Evolutionary conservation across 2,329 filamentous ascomycete species (phyloP), one percentile per base, ranked within the genome.

Genomic region (Aspergillus neoniger): DNA sequence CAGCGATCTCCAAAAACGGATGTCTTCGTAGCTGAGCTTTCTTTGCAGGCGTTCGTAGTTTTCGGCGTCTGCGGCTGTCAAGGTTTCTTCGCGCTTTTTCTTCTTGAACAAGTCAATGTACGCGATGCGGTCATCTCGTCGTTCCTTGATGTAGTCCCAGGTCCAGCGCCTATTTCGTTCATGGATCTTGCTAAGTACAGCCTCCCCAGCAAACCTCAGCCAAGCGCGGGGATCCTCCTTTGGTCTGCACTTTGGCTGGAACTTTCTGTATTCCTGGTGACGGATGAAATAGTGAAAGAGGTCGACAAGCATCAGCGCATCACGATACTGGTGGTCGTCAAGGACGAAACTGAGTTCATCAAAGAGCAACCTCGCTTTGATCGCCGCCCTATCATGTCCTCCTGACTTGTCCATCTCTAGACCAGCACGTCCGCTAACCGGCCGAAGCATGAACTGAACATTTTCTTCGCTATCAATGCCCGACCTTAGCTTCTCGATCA

Each of bases 21-120:
- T 82, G 73, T 99, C 96, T 75, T 99, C 95, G 73, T 99, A 99
- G 36, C 85, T 88, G 2, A 96, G 83, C 73, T 97, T 97, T 81
- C 86, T 87, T 74, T 99, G 95, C 2, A 99, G 83, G 52, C 83
- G 83, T 47, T 88, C 86, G 1, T 97, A 73, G 41, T 93, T 90
- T 48, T 89, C 87, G 1, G 77, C 82, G 67, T 99, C 95, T 7
- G 88, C 82, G 0, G 87, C 75, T 0, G 87, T 83, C 10, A 97
- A 79, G 58, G 81, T 81, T 67, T 88, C 85, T 62, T 91, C 89
- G 62, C 89, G 85, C 72, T 92, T 92, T 76, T 88, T 91, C 80
- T 96, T 97, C 77, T 98, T 99, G 85, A 98, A 99, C 1, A 99
- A 80, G 62, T 92, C 87, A 62, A 98, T 97, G 74, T 99, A 99